Evolutionary conservation across 2,329 filamentous ascomycete genomes (phyloP).

Genomic region (Apiospora kogelbergensis): DNA sequence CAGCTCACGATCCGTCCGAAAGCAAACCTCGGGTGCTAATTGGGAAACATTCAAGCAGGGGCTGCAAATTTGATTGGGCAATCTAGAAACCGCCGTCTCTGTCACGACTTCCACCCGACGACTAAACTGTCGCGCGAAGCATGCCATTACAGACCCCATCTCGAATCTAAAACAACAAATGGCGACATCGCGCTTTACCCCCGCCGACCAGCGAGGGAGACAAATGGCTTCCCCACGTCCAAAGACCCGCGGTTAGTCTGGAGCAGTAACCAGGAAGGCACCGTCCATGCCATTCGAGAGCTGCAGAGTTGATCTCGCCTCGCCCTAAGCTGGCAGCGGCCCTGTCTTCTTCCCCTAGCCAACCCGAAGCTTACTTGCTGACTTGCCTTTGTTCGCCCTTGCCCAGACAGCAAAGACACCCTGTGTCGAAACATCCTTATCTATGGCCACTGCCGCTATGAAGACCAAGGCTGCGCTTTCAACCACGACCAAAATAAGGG

Average conservation of each 20-base stretch:
- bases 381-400: conserved; percentile 1
- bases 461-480: conserved; percentile 88
- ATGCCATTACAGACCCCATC: conserved; percentile 6
- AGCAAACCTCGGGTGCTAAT: not conserved
- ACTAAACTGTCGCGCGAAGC: conserved; percentile 2
- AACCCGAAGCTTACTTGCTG: conserved; percentile 16
- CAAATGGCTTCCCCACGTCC: conserved; percentile 36
- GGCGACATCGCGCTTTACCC: conserved; percentile 33
- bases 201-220: conserved; percentile 30
- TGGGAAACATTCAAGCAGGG: not conserved
- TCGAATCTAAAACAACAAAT: conserved; percentile 20
- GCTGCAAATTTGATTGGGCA: conserved; percentile 9
- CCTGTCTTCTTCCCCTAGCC: conserved; percentile 12
- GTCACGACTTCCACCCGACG: not conserved
- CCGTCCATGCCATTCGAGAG: not conserved
- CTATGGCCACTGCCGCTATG: conserved; percentile 89
- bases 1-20: not conserved
- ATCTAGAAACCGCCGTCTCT: not conserved
- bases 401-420: conserved; percentile 78
- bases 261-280: not conserved
- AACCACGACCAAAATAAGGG: conserved; percentile 77
- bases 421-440: conserved; percentile 91
- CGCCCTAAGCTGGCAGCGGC: not conserved
- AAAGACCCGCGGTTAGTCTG: conserved; percentile 35
- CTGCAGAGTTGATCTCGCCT: not conserved